Base-by-base conservation (phyloP, 768 basidiomycete genomes). In the Hypsizygus marmoreus region DNA sequence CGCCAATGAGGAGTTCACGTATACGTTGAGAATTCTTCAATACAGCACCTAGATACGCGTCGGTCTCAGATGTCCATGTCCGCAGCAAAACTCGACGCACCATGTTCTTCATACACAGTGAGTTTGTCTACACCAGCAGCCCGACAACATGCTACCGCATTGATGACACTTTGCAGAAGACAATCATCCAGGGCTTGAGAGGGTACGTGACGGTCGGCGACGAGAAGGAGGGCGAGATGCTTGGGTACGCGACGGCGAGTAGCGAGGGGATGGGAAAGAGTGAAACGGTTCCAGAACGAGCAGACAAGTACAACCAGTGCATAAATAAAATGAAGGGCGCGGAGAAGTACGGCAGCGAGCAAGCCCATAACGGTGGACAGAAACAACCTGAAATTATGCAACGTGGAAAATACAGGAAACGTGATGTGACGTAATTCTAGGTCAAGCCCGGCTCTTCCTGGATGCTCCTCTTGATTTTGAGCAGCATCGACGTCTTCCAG, bases 401-500 rank as follows among this genome's bases (percentile, higher is more conserved):
- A n/a, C n/a, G n/a, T n/a, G n/a, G n/a, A n/a, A n/a, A n/a, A n/a
- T n/a, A n/a, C n/a, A n/a, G n/a, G n/a, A n/a, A n/a, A n/a, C n/a
- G n/a, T 32, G 12, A 37, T 22, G 11, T 37, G 34, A 43, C 40
- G 38, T 36, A n/a, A 26, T 16, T 23, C 16, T 16, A 8, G n/a
- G 69, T 68, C 45, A 76, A 62, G 10, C 57, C 60, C 13, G 56
- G 61, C 53, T 75, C 72, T 2, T 69, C 69, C n/a, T 86, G 76
- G 37, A 94, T 81, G 16, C 74, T 72, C 62, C 80, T 81, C 79
- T 98, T 98, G 66, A 97, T 86, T 72, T 87, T 90, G 59, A 98
- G 72, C 61, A 99, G 65, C 40, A 99, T 86, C 22, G 65, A 74
- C 35, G 95, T 98, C 79, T 97, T 98, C 94, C 93, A 97, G 65